Evolutionary conservation across 2,329 filamentous ascomycete genomes (phyloP), one percentile per base, ranked within the genome.

Genomic region (Aspergillus glaucus): DNA sequence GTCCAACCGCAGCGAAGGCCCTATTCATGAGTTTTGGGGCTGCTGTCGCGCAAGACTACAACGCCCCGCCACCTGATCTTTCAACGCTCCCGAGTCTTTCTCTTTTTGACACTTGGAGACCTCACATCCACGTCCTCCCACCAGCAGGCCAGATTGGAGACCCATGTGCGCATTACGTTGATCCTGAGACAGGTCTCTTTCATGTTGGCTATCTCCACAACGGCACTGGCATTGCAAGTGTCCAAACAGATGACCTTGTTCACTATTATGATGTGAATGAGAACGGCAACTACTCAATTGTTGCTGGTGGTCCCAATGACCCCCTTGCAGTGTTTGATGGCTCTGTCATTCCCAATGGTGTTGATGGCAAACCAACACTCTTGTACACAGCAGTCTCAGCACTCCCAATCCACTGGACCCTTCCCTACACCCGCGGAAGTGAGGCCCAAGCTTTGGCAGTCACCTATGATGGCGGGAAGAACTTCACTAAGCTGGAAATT

Each of bases 371-470:
- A 5, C 65, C 77, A 2, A 63, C 74, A 10, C 57, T 68, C 12
- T 71, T 77, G 50, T 78, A 77, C 60, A 77, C 75, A 2, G 72
- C 71, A 2, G 73, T 75, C 3, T 68, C 66, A 6, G 57, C 70
- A 6, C 62, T 76, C 2, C 75, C 75, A 1, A 75, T 73, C 10
- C 69, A 65, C 49, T 77, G 72, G 72, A 54, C 57, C 5, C 57
- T 71, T n/a, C 66, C 66, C 1, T 77, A 77, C 50, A 63, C 62
- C 1, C 64, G 64, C 0, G 70, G 70, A 28, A 74, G 73, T 2
- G 75, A 78, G 55, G 72, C 66, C 1, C 75, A 76, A 49, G 69
- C 67, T 41, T 53, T 77, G 15, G 75, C 71, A 2, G 66, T 69
- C 19, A 74, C 71, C 10, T 64, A 61, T 15, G 73, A 77, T 45